phyloP scores from a whole-genome alignment of 176 grass and related monocot species.

The Oryza nivara region DNA sequence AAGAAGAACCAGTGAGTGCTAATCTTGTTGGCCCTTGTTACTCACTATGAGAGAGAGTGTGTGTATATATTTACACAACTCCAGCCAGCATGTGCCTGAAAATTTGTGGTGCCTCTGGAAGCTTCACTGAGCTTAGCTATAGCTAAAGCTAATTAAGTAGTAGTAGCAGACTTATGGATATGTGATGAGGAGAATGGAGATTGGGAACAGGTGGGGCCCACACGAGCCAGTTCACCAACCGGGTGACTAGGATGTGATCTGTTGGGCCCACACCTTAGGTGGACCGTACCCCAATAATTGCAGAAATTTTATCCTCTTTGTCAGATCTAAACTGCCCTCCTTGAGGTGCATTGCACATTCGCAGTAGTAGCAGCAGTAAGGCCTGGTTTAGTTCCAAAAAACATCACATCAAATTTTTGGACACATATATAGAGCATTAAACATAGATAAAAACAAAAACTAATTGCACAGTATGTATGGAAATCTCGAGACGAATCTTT shows the following conservation, averaged over 20 bases:
- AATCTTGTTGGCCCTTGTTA: background rate
- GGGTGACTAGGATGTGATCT: background rate
- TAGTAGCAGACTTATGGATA: conserved; percentile 4
- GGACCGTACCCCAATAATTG: background rate
- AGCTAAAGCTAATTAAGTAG: no score
- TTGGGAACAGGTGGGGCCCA: background rate
- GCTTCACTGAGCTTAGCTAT: conserved; percentile 6
- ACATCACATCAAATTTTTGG: no score
- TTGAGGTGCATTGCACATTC: background rate
- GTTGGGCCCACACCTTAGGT: background rate
- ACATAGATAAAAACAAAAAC: no score
- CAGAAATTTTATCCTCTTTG: background rate
- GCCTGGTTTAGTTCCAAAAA: no score
- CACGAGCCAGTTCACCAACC: background rate
- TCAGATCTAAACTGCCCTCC: background rate
- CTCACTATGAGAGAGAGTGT: background rate
- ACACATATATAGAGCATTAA: no score
- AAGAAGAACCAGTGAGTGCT: background rate
- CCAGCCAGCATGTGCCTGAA: background rate
- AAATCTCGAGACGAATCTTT: no score
- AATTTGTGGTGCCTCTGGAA: background rate
- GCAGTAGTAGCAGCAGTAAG: no score
- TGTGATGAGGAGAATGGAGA: conserved; percentile 60
- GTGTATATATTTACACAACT: background rate
- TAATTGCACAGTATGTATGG: no score